A percentile compares a stretch with the other conserved stretches of the same genome.
Conservation (phyloP, 768 basidiomycete species). For the Boletus sensibilis region DNA sequence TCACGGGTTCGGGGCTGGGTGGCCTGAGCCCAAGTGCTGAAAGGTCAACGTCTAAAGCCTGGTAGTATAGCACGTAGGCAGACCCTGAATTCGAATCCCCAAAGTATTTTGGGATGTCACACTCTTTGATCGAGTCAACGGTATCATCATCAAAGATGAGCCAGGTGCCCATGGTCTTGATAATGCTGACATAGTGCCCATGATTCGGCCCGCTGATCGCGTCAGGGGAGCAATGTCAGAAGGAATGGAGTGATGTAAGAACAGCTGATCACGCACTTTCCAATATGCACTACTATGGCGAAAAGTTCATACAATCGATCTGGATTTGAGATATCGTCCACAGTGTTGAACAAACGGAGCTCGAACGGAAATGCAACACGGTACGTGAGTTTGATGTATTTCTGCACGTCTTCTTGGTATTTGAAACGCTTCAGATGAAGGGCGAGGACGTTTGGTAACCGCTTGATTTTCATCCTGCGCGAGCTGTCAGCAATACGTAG, state of each 20-base stretch:
- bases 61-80: constrained; percentile 97
- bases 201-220: constrained; percentile 87
- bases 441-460: constrained; percentile 90
- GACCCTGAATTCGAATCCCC: constrained; percentile 86
- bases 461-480: constrained; percentile 96
- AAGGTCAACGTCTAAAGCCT: constrained; percentile 84
- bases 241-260: background rate
- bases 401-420: constrained; percentile 88
- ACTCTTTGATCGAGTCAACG: constrained; percentile 83
- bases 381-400: constrained; percentile 93
- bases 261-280: constrained; percentile 68
- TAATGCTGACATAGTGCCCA: constrained; percentile 95
- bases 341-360: constrained; percentile 93
- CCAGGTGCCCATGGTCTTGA: constrained; percentile 85
- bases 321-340: constrained; percentile 88
- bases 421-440: constrained; percentile 98
- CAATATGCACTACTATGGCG: constrained; percentile 98
- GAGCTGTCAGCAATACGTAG: constrained; percentile 8
- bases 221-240: constrained; percentile 16
- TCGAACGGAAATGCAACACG: constrained; percentile 96
- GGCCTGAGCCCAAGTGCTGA: constrained; percentile 63
- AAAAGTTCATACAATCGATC: constrained; percentile 94
- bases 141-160: constrained; percentile 94
- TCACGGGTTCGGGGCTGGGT: constrained; percentile 22
- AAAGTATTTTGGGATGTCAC: constrained; percentile 90